Conservation (phyloP, 169 alveolate species). For the Cyclospora cayetanensis region DNA sequence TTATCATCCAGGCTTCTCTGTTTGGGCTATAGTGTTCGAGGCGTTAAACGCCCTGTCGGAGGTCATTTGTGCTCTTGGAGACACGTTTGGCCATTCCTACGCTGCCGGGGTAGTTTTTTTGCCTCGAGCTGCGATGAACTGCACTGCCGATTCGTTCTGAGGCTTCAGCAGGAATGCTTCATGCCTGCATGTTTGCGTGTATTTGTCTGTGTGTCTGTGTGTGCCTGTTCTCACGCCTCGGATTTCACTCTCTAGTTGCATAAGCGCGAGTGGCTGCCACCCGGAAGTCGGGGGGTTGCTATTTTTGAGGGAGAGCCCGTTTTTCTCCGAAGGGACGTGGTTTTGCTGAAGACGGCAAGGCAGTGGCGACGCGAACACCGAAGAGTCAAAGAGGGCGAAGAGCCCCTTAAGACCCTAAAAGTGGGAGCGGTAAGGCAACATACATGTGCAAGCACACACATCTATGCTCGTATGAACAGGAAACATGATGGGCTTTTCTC, state of each 20-base stretch:
- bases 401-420: slow-evolving; percentile 1
- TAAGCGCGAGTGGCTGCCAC: slow-evolving; percentile 10
- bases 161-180: too few relatives aligned
- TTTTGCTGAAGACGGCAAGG: background rate
- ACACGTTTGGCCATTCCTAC: too few relatives aligned
- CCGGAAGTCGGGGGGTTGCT: background rate
- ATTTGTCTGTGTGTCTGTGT: background rate
- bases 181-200: background rate
- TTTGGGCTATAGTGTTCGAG: too few relatives aligned
- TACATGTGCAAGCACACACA: too few relatives aligned
- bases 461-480: too few relatives aligned
- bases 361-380: slow-evolving; percentile 48
- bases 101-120: too few relatives aligned
- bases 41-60: too few relatives aligned
- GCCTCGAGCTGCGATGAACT: too few relatives aligned
- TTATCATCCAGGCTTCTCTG: too few relatives aligned
- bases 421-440: background rate
- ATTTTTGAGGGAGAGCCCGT: slow-evolving; percentile 43
- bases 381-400: background rate
- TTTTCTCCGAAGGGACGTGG: slow-evolving; percentile 11
- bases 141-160: too few relatives aligned
- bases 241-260: background rate
- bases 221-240: background rate
- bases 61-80: too few relatives aligned
- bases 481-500: too few relatives aligned